Percentiles rank a stretch among this genome's conserved stretches.
Evolutionary conservation across 805 yeast genomes (phyloP).

Genomic region (Ogataea pilisensis): DNA sequence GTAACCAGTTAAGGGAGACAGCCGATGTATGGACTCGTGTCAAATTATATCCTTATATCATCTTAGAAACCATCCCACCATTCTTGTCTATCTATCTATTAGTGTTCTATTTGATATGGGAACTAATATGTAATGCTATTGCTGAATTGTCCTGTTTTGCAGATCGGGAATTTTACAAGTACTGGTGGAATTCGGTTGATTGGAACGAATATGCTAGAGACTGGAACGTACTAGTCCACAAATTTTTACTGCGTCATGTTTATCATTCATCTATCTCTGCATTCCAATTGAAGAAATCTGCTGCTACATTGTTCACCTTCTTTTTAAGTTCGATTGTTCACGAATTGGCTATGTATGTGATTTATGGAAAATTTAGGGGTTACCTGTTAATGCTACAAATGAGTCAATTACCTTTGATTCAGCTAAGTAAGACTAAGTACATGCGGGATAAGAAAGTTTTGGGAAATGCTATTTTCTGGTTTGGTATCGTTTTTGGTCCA

Average conservation of each 20-base stretch:
- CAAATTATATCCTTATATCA: constrained; percentile 48
- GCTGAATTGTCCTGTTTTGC: constrained; percentile 87
- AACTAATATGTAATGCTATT: constrained; percentile 80
- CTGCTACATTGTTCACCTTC: constrained; percentile 77
- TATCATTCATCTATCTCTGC: constrained; percentile 87
- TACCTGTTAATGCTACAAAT: constrained; percentile 78
- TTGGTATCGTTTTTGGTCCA: constrained; percentile 88
- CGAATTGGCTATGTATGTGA: constrained; percentile 87
- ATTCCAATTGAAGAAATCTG: constrained; percentile 54
- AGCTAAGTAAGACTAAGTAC: constrained; percentile 54
- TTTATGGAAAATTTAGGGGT: constrained; percentile 76
- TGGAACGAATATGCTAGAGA: constrained; percentile 92
- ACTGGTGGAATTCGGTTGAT: constrained; percentile 95
- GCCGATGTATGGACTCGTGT: constrained; percentile 44
- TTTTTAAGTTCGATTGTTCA: constrained; percentile 78
- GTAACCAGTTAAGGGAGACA: constrained; percentile 45
- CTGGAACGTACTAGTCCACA: constrained; percentile 95
- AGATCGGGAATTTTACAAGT: constrained; percentile 89
- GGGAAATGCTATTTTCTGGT: constrained; percentile 86
- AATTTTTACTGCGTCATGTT: constrained; percentile 85
- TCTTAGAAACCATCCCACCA: constrained; percentile 75
- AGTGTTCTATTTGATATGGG: constrained; percentile 91
- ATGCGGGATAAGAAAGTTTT: constrained; percentile 53
- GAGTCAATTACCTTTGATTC: constrained; percentile 79
- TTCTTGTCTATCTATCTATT: constrained; percentile 72